These are phyloP conservation scores for Lagerstroemia speciosa DNA, from an alignment of 345 rosid genomes.

Conservation along the genomic window DNA sequence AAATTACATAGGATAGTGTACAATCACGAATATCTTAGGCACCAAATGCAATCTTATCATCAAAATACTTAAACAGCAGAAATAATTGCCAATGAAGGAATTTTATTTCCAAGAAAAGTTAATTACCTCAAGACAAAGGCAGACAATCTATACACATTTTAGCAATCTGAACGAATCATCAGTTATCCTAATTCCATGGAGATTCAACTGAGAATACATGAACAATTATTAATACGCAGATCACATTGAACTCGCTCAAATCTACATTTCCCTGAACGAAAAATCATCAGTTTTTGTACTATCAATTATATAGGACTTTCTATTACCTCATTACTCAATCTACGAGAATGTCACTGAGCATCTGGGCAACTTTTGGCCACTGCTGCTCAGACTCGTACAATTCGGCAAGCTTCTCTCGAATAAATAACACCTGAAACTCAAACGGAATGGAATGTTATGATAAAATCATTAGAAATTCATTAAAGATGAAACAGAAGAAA, in stretches of 20 bases:
- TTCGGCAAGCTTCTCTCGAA: conserved; percentile 93
- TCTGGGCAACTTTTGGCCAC: conserved; percentile 97
- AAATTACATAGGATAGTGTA: neutral
- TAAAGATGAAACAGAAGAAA: neutral
- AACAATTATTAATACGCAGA: neutral
- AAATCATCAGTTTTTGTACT: neutral
- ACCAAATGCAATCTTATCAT: too few relatives aligned
- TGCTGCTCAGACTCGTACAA: conserved; percentile 83
- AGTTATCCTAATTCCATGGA: conserved; percentile 45
- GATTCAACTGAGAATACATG: conserved; percentile 3
- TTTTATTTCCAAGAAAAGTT: conserved; percentile 4
- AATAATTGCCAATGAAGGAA: neutral
- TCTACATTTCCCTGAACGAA: neutral
- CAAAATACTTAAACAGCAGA: neutral
- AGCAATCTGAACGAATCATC: conserved; percentile 80
- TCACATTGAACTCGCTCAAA: neutral
- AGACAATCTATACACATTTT: conserved; percentile 93
- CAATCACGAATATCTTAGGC: too few relatives aligned
- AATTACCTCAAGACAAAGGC: conserved; percentile 88
- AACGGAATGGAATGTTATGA: neutral
- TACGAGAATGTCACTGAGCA: conserved; percentile 94
- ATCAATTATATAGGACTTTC: conserved; percentile 8
- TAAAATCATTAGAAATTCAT: neutral
- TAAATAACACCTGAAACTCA: conserved; percentile 53
- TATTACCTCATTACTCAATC: conserved; percentile 93